phyloP scores from a whole-genome alignment of 306 rosid species.

The Purshia tridentata region DNA sequence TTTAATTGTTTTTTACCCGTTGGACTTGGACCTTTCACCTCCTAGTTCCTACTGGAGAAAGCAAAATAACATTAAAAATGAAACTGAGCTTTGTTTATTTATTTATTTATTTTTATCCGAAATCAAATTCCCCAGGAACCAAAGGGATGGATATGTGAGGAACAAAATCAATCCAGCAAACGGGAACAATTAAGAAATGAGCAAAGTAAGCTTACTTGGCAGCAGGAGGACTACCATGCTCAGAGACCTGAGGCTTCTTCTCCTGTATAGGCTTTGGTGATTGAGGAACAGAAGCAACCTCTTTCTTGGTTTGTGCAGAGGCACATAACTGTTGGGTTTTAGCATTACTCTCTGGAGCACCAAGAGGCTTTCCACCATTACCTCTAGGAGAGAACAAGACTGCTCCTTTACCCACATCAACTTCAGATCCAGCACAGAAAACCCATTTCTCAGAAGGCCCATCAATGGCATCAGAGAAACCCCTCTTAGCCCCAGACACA shows the following conservation, averaged over 20 bases:
- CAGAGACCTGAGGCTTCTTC: conserved; percentile 56
- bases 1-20: too few relatives aligned
- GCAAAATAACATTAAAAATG: too few relatives aligned
- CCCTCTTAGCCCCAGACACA: conserved; percentile 74
- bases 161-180: background rate
- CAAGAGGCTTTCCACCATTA: conserved; percentile 43
- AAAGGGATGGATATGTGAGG: background rate
- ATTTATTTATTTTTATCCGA: background rate
- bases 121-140: conserved; percentile 6
- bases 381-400: conserved; percentile 52
- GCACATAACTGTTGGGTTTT: conserved; percentile 27
- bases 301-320: conserved; percentile 41
- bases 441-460: conserved; percentile 65
- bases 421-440: conserved; percentile 66
- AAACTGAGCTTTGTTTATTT: background rate
- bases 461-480: conserved; percentile 73
- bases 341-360: conserved; percentile 36
- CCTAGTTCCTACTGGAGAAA: too few relatives aligned
- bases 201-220: conserved; percentile 57
- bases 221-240: conserved; percentile 61
- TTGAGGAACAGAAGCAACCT: conserved; percentile 43
- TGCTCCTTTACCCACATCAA: conserved; percentile 52
- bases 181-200: background rate
- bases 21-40: too few relatives aligned
- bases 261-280: conserved; percentile 50